Evolutionary conservation across 805 yeast species (phyloP), one percentile per base, ranked within the genome.

Genomic region (Yamadazyma takamatsuzukensis): DNA sequence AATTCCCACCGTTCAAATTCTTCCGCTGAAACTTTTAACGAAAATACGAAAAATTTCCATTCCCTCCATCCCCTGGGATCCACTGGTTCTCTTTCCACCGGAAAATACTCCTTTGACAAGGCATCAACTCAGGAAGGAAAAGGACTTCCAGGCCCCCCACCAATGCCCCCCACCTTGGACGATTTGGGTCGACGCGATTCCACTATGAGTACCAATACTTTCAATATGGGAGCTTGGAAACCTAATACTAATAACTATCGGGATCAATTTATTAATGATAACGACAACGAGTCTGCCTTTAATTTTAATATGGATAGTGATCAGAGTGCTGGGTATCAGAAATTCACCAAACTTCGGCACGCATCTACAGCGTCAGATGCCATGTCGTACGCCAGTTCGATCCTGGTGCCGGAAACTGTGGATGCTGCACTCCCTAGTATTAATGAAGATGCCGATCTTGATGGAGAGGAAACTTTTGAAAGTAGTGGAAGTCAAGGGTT

Each of bases 151-250:
- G 26, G 29, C 9, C 53, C 40, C 22, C 39, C 40, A 8, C 31
- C 36, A n/a, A 15, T 18, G 16, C 14, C 15, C 14, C 21, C n/a
- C 14, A 5, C 28, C 18, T 38, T 42, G 7, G 36, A 30, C 22
- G 54, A 43, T 15, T 16, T 53, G 4, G 26, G 44, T 4, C 49
- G 69, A 36, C 43, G 68, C 32, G 57, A 43, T 8, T 64, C 70
- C 1, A 54, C 67, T 7, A 50, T 54, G 50, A 61, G 45, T 47
- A 55, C 54, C 13, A 49, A 45, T 25, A 65, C 64, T 2, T 53
- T 74, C 26, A 70, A 63, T 36, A 58, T 74, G 57, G 79, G 78
- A 2, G 57, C 57, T 17, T 78, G 84, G 83, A 70, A 67, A 47
- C 83, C 83, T 2, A 72, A 77, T 44, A 76, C 81, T 6, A 61